A percentile compares a stretch with the other conserved stretches of the same genome.
These are phyloP conservation scores for Saccharomyces mikatae DNA, from an alignment of 805 yeast genomes.

Conservation along the genomic window DNA sequence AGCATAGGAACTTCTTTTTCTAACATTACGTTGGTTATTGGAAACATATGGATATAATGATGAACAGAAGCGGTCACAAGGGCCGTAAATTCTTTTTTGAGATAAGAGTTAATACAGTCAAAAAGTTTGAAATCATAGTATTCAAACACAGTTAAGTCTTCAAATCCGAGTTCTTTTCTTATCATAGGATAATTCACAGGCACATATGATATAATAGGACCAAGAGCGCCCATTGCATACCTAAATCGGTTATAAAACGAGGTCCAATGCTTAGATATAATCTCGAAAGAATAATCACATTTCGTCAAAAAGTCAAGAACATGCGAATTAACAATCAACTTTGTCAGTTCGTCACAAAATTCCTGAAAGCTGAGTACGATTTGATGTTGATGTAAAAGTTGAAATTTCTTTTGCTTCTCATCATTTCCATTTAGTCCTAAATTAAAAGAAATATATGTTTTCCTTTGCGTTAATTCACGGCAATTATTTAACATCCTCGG, in stretches of 20 bases:
- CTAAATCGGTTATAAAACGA: not conserved
- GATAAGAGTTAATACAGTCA: slow-evolving; percentile 1
- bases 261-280: not conserved
- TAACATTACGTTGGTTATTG: not conserved
- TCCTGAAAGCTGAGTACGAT: slow-evolving; percentile 3
- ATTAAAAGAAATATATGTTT: slow-evolving; percentile 2
- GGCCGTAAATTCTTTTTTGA: not conserved
- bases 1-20: slow-evolving; percentile 3
- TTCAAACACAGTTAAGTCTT: not conserved
- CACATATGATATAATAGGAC: slow-evolving; percentile 3
- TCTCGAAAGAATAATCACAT: not conserved
- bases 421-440: not conserved
- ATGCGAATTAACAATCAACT: not conserved
- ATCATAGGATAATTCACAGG: slow-evolving; percentile 7
- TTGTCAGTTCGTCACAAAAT: slow-evolving; percentile 3
- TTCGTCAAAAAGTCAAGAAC: not conserved
- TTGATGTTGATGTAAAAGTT: slow-evolving; percentile 4
- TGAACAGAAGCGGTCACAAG: slow-evolving; percentile 5
- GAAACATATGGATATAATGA: not conserved
- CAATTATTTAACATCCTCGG: not conserved
- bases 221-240: not conserved
- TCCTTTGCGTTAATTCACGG: slow-evolving; percentile 5
- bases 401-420: not conserved
- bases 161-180: slow-evolving; percentile 2
- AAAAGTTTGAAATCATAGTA: slow-evolving; percentile 4